Conservation (phyloP, 768 basidiomycete genomes). For the Rickenella mellea region DNA sequence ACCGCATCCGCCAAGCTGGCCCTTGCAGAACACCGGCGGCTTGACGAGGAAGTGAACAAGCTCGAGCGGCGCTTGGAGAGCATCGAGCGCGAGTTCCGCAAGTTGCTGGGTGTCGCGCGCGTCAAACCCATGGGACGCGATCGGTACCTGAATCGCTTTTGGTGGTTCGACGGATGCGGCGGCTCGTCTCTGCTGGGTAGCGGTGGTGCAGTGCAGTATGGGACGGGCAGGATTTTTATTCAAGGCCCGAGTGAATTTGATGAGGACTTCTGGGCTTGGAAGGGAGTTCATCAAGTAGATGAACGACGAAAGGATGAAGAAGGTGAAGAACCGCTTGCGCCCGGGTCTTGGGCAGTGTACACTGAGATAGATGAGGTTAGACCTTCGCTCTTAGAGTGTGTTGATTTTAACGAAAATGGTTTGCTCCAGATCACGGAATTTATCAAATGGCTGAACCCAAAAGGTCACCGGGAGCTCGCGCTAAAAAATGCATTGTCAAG, state of each 20-base stretch:
- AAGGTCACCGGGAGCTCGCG: slow-evolving; percentile 81
- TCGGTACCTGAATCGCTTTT: slow-evolving; percentile 88
- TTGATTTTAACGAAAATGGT: slow-evolving; percentile 7
- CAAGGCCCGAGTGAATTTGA: slow-evolving; percentile 89
- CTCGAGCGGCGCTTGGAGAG: slow-evolving; percentile 72
- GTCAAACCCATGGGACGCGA: slow-evolving; percentile 87
- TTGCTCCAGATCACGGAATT: slow-evolving; percentile 65
- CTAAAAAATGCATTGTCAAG: slow-evolving; percentile 70
- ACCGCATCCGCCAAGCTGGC: slow-evolving; percentile 75
- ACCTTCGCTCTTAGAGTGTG: slow-evolving; percentile 11
- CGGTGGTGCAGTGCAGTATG: slow-evolving; percentile 74
- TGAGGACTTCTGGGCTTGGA: slow-evolving; percentile 53
- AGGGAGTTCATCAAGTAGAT: slow-evolving; percentile 45
- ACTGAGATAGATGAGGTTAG: slow-evolving; percentile 80
- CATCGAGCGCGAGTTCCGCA: slow-evolving; percentile 91
- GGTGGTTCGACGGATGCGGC: slow-evolving; percentile 99
- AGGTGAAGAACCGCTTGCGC: slow-evolving; percentile 60
- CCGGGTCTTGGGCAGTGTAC: slow-evolving; percentile 88
- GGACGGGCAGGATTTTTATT: slow-evolving; percentile 83
- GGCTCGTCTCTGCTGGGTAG: slow-evolving; percentile 69
- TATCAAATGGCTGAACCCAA: slow-evolving; percentile 83
- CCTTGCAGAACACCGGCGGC: slow-evolving; percentile 69
- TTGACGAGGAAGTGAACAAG: slow-evolving; percentile 84
- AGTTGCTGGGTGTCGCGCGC: slow-evolving; percentile 74
- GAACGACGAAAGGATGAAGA: slow-evolving; percentile 68